Conservation (phyloP, 495 filamentous ascomycete species). For the Tetracladium marchalianum region DNA sequence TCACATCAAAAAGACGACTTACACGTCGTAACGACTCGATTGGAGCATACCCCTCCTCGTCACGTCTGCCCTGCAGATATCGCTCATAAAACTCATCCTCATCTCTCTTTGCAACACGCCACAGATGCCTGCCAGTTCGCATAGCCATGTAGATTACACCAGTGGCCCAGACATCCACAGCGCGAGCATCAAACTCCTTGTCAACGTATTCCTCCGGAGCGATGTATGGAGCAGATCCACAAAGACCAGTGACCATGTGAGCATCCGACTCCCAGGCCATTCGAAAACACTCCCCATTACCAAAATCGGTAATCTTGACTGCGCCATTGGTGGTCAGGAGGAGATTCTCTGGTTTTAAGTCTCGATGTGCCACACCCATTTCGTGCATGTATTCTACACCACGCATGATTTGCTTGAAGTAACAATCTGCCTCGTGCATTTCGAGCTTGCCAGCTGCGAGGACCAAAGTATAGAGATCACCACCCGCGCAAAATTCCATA, state of each 20-base stretch:
- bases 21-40: conserved; percentile 95
- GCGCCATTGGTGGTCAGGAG: conserved; percentile 85
- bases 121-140: conserved; percentile 91
- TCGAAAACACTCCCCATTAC: conserved; percentile 97
- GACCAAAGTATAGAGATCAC: conserved; percentile 91
- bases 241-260: conserved; percentile 95
- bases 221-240: conserved; percentile 94
- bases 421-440: conserved; percentile 90
- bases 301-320: conserved; percentile 99
- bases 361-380: conserved; percentile 97
- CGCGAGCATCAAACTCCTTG: conserved; percentile 90
- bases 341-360: conserved; percentile 95
- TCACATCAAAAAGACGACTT: conserved; percentile 29
- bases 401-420: conserved; percentile 99
- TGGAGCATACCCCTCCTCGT: conserved; percentile 90
- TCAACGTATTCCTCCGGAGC: conserved; percentile 94
- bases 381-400: conserved; percentile 99
- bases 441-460: conserved; percentile 89
- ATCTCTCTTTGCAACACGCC: conserved; percentile 89
- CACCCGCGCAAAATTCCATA: conserved; percentile 98
- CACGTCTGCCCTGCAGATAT: conserved; percentile 83
- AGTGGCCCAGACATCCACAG: conserved; percentile 95
- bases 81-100: conserved; percentile 95
- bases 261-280: conserved; percentile 99
- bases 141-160: conserved; percentile 99